phyloP scores from a whole-genome alignment of 352 stramenopile species.

The Globisporangium carolinianum region DNA sequence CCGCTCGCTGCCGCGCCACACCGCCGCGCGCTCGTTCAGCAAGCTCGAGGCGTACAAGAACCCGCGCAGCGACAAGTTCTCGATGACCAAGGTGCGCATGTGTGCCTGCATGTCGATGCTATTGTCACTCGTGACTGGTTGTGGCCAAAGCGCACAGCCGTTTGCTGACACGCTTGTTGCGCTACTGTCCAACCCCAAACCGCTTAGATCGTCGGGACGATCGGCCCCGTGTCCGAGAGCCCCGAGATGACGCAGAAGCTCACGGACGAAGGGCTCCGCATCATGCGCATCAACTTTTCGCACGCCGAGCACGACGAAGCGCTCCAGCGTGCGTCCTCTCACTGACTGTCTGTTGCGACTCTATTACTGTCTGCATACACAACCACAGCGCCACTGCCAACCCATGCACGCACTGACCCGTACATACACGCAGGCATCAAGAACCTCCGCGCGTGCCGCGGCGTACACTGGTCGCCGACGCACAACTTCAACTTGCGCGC shows the following conservation, averaged over 20 bases:
- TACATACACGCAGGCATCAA: constrained; percentile 26
- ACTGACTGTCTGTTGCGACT: not conserved
- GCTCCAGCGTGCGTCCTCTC: constrained; percentile 28
- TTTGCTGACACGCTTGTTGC: too few species aligned
- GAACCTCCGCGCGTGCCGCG: constrained; percentile 70
- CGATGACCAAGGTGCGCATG: constrained; percentile 68
- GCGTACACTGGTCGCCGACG: constrained; percentile 65
- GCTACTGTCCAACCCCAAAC: not conserved
- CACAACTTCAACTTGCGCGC: constrained; percentile 88
- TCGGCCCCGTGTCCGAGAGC: constrained; percentile 84
- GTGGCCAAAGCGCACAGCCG: too few species aligned
- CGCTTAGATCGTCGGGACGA: constrained; percentile 87
- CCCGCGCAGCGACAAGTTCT: constrained; percentile 77
- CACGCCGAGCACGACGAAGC: constrained; percentile 88
- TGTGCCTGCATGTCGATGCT: not conserved
- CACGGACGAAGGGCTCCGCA: constrained; percentile 83
- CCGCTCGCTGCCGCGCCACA: constrained; percentile 7
- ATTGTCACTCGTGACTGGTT: not conserved
- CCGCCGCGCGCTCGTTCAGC: constrained; percentile 12
- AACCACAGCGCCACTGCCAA: too few species aligned
- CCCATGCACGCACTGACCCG: not conserved
- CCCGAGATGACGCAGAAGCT: constrained; percentile 77
- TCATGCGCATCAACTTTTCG: constrained; percentile 95
- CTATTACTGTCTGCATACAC: not conserved
- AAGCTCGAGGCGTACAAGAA: constrained; percentile 58